Conservation (phyloP, 495 filamentous ascomycete genomes). For the Neurospora tetrasperma region DNA sequence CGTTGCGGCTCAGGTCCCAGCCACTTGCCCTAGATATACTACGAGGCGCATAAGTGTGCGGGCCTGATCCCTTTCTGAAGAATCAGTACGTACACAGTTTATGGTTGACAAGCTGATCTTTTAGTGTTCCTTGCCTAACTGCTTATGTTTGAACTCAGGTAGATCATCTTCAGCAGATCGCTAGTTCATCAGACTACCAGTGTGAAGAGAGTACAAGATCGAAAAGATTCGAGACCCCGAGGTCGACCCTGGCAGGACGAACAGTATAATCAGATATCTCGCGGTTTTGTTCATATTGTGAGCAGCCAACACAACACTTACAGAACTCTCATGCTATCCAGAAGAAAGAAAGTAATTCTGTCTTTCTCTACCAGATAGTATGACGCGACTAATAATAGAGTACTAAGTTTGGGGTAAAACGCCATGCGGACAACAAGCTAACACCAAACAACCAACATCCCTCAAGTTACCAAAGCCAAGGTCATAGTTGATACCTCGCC, state of each 20-base stretch:
- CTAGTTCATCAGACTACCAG: background rate
- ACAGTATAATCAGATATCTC: background rate
- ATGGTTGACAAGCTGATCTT: too few relatives aligned
- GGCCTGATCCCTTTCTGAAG: background rate
- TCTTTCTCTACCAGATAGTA: background rate
- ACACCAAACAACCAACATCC: background rate
- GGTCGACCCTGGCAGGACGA: background rate
- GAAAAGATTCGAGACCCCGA: background rate
- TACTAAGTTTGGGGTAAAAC: conserved; percentile 1
- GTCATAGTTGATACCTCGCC: background rate
- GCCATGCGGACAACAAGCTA: background rate
- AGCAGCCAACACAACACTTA: background rate
- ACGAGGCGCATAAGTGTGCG: background rate
- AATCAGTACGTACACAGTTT: background rate
- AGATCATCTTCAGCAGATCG: background rate
- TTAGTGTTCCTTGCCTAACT: background rate
- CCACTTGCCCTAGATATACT: background rate
- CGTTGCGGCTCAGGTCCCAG: background rate
- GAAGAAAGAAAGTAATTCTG: background rate
- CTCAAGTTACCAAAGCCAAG: background rate
- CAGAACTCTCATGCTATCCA: background rate
- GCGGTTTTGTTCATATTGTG: background rate
- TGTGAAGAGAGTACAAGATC: background rate
- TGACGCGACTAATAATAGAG: background rate
- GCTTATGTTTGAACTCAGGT: background rate